Conservation (phyloP, 352 stramenopile species). For the Globisporangium camurandrum region DNA sequence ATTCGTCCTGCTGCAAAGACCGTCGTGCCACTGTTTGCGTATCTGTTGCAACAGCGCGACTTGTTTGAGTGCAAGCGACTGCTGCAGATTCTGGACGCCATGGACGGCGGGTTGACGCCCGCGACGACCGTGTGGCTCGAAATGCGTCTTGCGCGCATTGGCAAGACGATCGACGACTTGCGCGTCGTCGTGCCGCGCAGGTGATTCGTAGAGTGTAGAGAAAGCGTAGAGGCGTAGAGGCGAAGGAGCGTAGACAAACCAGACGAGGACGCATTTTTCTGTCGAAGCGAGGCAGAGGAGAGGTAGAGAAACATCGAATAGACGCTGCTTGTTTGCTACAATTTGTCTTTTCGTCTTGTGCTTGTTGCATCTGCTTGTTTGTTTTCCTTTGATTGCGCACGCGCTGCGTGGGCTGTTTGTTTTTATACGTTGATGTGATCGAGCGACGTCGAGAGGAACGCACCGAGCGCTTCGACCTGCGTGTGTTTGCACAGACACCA, state of each 20-base stretch:
- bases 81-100: slow-evolving; percentile 69
- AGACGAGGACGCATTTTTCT: too few species aligned
- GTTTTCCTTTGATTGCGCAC: background rate
- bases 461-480: slow-evolving; percentile 52
- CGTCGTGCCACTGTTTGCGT: slow-evolving; percentile 59
- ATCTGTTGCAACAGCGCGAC: slow-evolving; percentile 41
- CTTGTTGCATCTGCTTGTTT: background rate
- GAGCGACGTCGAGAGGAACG: slow-evolving; percentile 54
- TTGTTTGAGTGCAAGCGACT: slow-evolving; percentile 55
- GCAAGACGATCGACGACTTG: slow-evolving; percentile 58
- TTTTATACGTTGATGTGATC: slow-evolving; percentile 72
- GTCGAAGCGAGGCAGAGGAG: background rate
- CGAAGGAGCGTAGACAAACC: background rate
- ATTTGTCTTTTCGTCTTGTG: background rate
- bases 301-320: background rate
- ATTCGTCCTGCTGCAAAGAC: slow-evolving; percentile 66
- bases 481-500: too few species aligned
- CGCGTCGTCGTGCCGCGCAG: slow-evolving; percentile 11
- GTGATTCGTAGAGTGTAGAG: too few species aligned
- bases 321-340: background rate
- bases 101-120: slow-evolving; percentile 59
- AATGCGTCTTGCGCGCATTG: slow-evolving; percentile 40
- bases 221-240: too few species aligned
- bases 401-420: too few species aligned
- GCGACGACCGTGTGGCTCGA: slow-evolving; percentile 69